Conservation (phyloP, 768 basidiomycete genomes). For the Lactifluus rugatus region DNA sequence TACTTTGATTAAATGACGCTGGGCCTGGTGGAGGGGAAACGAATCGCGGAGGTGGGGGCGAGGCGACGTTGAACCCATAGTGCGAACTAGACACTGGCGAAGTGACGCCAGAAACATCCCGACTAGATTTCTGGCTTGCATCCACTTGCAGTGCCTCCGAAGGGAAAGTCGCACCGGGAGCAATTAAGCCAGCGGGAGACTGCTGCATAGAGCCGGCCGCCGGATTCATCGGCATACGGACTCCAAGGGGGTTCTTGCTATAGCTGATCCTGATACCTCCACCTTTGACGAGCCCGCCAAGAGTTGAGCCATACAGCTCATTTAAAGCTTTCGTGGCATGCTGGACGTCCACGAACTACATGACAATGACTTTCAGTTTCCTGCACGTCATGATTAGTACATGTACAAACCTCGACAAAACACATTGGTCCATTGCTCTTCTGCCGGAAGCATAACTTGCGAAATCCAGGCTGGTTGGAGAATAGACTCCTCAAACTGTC, state of each 20-base stretch:
- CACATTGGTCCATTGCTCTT: constrained; percentile 99
- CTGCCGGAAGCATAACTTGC: constrained; percentile 88
- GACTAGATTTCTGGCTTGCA: constrained; percentile 20
- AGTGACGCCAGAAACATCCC: constrained; percentile 25
- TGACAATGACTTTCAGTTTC: background rate
- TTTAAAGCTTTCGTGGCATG: constrained; percentile 81
- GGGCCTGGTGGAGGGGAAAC: constrained; percentile 28
- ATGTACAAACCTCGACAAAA: constrained; percentile 75
- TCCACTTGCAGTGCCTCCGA: constrained; percentile 18
- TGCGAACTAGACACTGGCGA: constrained; percentile 24
- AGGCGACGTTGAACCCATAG: constrained; percentile 28
- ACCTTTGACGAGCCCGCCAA: constrained; percentile 87
- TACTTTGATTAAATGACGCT: constrained; percentile 14
- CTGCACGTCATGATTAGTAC: background rate
- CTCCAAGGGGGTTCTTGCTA: constrained; percentile 96
- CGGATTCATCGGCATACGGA: constrained; percentile 62
- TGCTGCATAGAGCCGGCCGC: constrained; percentile 22
- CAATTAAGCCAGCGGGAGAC: constrained; percentile 15
- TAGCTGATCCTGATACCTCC: constrained; percentile 94
- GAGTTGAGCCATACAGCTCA: constrained; percentile 84
- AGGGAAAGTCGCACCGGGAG: constrained; percentile 14
- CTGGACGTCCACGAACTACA: constrained; percentile 81
- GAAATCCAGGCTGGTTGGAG: constrained; percentile 68
- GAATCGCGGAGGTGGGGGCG: constrained; percentile 30
- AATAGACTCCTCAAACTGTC: constrained; percentile 81